These are phyloP conservation scores for Neofusicoccum laricinum DNA, from an alignment of 2,329 filamentous ascomycete species.

Conservation along the genomic window DNA sequence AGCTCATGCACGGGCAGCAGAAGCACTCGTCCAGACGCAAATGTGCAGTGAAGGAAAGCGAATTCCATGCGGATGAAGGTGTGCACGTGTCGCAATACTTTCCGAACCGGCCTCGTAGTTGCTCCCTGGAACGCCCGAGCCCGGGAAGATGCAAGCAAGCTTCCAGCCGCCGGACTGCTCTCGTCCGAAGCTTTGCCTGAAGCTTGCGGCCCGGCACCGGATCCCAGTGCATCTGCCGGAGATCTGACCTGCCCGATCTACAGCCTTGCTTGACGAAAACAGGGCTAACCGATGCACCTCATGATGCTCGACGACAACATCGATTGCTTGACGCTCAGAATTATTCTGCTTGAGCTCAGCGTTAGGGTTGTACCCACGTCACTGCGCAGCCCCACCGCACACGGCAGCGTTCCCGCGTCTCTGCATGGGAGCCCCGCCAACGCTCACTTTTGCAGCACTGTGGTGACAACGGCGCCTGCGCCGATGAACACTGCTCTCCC, in stretches of 20 bases:
- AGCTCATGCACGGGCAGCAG: too few species aligned
- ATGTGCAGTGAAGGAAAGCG: too few species aligned
- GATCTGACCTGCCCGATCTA: neutral
- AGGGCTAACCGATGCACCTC: neutral
- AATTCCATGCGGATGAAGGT: too few species aligned
- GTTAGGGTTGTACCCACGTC: neutral
- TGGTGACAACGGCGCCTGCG: too few species aligned
- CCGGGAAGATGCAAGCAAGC: neutral
- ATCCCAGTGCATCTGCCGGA: constrained; percentile 6
- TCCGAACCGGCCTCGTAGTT: neutral
- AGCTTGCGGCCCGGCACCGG: neutral
- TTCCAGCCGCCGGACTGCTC: neutral
- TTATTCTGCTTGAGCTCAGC: neutral
- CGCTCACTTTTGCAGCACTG: neutral
- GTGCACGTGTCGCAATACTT: neutral
- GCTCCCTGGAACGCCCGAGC: neutral
- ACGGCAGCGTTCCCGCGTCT: neutral
- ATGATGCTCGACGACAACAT: neutral
- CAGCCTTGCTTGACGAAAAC: neutral
- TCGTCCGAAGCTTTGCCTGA: neutral
- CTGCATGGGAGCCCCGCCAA: neutral
- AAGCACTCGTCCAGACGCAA: too few species aligned
- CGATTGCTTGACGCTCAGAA: neutral
- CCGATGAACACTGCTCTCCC: neutral
- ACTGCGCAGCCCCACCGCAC: neutral